Conservation (phyloP, 495 filamentous ascomycete species). For the Neurospora sp. region DNA sequence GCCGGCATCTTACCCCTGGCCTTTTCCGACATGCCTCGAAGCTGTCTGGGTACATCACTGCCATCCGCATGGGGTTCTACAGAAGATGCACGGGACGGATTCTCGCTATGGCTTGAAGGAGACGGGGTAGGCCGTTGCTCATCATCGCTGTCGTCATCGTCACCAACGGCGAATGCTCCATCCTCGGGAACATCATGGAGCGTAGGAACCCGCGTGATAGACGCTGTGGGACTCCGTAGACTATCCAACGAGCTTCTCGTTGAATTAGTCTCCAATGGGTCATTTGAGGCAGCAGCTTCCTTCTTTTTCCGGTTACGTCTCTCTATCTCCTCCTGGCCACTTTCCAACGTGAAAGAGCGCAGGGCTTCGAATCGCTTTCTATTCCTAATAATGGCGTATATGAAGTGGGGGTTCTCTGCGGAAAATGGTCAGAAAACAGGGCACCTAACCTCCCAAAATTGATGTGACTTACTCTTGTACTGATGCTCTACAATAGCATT, state of each 20-base stretch:
- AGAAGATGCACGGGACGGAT: constrained; percentile 62
- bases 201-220: constrained; percentile 46
- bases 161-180: constrained; percentile 79
- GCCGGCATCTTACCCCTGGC: constrained; percentile 96
- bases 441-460: background rate
- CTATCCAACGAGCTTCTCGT: constrained; percentile 62
- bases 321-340: constrained; percentile 87
- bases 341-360: constrained; percentile 88
- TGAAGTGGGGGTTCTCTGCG: constrained; percentile 70
- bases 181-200: constrained; percentile 72
- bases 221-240: constrained; percentile 50
- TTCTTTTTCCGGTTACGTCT: constrained; percentile 66
- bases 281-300: constrained; percentile 42
- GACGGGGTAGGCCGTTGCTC: constrained; percentile 57
- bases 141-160: constrained; percentile 70
- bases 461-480: constrained; percentile 53
- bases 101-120: constrained; percentile 59
- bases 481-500: constrained; percentile 91
- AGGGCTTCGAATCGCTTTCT: constrained; percentile 80
- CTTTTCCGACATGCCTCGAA: constrained; percentile 97
- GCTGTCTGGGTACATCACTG: constrained; percentile 74
- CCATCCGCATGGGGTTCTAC: constrained; percentile 54
- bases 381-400: constrained; percentile 72
- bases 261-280: constrained; percentile 36
- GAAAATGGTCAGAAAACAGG: constrained; percentile 17